Percentiles rank a stretch among this genome's conserved stretches.
Evolutionary conservation across 192 early-diverging fungal species (phyloP).

Genomic region (Dissophora globulifera): DNA sequence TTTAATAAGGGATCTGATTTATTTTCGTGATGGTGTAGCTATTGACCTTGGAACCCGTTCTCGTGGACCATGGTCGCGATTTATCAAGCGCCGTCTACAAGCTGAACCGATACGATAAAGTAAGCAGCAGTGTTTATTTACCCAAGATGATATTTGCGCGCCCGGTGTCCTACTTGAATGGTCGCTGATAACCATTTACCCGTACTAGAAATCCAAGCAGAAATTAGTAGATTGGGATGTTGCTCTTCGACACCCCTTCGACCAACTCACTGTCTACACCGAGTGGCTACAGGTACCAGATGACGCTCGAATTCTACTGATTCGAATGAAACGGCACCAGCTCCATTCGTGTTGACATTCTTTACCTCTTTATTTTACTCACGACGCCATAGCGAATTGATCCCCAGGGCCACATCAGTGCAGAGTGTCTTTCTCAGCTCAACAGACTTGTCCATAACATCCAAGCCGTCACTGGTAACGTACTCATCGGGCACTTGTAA

Average conservation of each 20-base stretch:
- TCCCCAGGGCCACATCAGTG: constrained; percentile 6
- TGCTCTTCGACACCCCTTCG: constrained; percentile 45
- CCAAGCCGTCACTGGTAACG: constrained; percentile 20
- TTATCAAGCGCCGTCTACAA: constrained; percentile 38
- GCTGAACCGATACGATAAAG: constrained; percentile 38
- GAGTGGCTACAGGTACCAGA: constrained; percentile 46
- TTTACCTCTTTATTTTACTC: not conserved
- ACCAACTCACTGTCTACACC: constrained; percentile 40
- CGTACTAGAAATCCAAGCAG: constrained; percentile 35
- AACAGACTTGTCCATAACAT: constrained; percentile 22
- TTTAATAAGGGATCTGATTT: not conserved
- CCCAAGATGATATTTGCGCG: no score
- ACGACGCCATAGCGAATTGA: constrained; percentile 24
- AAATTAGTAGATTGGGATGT: constrained; percentile 39
- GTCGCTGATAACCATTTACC: no score
- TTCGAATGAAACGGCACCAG: no score
- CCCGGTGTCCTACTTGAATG: no score
- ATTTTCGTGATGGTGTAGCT: constrained; percentile 16
- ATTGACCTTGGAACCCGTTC: constrained; percentile 24
- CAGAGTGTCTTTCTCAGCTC: constrained; percentile 21
- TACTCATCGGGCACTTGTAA: no score
- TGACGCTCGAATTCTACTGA: no score
- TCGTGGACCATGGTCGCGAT: constrained; percentile 41
- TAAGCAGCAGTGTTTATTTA: no score
- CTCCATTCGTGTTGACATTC: not conserved